Conservation (phyloP, 2,329 filamentous ascomycete species). For the Fusarium pilosicola region DNA sequence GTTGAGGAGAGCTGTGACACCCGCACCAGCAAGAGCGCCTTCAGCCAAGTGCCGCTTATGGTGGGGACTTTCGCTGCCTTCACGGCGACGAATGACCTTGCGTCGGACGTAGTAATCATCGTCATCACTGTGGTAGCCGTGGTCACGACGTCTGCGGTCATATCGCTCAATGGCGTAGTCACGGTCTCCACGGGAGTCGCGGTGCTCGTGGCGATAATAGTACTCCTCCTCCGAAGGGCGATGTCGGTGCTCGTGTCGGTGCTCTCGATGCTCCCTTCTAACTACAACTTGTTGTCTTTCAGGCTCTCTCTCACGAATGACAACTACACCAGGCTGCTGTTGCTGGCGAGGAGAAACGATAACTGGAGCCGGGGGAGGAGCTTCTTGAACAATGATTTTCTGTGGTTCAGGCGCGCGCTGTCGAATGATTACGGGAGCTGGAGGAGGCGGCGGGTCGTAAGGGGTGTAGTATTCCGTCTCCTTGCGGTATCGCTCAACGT, state of each 20-base stretch:
- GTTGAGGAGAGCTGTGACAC: constrained; percentile 67
- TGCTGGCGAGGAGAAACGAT: constrained; percentile 58
- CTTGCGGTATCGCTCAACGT: constrained; percentile 68
- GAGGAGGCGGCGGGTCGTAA: constrained; percentile 57
- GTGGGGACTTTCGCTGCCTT: constrained; percentile 62
- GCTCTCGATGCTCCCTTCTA: constrained; percentile 46
- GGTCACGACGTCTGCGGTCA: constrained; percentile 54
- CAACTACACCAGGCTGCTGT: constrained; percentile 57
- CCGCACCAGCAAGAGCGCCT: constrained; percentile 72
- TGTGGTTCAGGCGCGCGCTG: constrained; percentile 65
- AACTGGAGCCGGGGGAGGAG: constrained; percentile 61
- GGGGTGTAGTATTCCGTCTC: constrained; percentile 71
- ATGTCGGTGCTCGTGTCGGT: constrained; percentile 17
- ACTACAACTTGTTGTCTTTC: constrained; percentile 50
- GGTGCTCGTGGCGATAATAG: constrained; percentile 60
- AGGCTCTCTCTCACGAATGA: constrained; percentile 55
- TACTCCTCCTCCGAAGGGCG: constrained; percentile 57
- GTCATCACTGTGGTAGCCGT: constrained; percentile 59
- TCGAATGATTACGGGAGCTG: constrained; percentile 64
- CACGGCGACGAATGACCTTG: constrained; percentile 60
- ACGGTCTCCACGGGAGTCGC: constrained; percentile 53
- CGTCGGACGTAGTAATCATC: constrained; percentile 60
- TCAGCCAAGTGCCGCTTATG: constrained; percentile 70
- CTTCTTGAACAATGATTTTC: constrained; percentile 70
- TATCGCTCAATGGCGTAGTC: constrained; percentile 50